A percentile compares a stretch with the other conserved stretches of the same genome.
These are phyloP conservation scores for Vachellia collinsii DNA, from an alignment of 306 rosid genomes.

Conservation along the genomic window DNA sequence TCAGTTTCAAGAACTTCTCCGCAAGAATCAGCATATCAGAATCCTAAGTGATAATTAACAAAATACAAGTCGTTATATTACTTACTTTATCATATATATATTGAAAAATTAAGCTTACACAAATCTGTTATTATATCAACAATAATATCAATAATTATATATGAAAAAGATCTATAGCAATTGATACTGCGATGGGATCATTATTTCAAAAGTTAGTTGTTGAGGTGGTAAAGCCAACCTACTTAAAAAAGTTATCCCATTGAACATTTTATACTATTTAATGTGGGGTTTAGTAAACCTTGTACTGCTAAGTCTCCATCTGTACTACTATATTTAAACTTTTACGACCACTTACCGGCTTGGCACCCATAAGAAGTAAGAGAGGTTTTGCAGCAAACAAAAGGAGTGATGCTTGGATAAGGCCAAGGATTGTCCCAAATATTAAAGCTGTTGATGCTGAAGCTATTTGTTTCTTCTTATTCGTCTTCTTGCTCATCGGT, in stretches of 20 bases:
- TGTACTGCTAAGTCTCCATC: too few species aligned
- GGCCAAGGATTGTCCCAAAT: slow-evolving; percentile 80
- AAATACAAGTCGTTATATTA: neutral
- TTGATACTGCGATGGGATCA: neutral
- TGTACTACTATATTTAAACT: too few species aligned
- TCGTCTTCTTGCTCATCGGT: slow-evolving; percentile 37
- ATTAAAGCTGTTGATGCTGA: slow-evolving; percentile 96
- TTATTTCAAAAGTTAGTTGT: neutral
- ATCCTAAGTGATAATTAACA: slow-evolving; percentile 43
- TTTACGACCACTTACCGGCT: slow-evolving; percentile 54
- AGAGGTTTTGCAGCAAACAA: slow-evolving; percentile 73
- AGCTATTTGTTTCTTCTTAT: slow-evolving; percentile 65
- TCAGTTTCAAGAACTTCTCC: slow-evolving; percentile 71
- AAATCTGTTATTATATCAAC: neutral
- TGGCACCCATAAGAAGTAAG: slow-evolving; percentile 82
- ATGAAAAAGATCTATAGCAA: neutral
- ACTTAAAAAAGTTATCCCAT: too few species aligned
- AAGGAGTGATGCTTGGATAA: slow-evolving; percentile 77
- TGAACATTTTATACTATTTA: too few species aligned
- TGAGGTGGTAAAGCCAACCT: too few species aligned
- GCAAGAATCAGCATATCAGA: slow-evolving; percentile 90
- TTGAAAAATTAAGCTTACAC: neutral
- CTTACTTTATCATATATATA: neutral
- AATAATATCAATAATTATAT: too few species aligned
- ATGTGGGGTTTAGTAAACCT: too few species aligned